Percentiles rank a stretch among this genome's conserved stretches.
Evolutionary conservation across 2,329 filamentous ascomycete species (phyloP).

Genomic region (Venturia oleaginea): DNA sequence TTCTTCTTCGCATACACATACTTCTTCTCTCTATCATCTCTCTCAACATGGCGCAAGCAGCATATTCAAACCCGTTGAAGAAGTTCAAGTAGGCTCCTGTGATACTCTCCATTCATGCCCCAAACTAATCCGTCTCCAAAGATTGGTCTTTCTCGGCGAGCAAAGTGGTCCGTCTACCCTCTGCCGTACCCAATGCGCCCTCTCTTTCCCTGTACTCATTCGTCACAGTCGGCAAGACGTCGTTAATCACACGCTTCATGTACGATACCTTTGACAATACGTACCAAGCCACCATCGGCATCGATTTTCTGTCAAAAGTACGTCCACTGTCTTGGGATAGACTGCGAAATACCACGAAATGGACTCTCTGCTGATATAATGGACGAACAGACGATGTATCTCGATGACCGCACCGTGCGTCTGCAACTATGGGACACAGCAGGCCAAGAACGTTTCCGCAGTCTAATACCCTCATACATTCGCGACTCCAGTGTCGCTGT

Average conservation of each 20-base stretch:
- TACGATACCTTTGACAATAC: constrained; percentile 99
- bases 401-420: constrained; percentile 94
- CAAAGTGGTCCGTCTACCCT: constrained; percentile 71
- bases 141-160: constrained; percentile 94
- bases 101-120: not conserved
- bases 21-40: not conserved
- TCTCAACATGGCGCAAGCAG: constrained; percentile 64
- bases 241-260: constrained; percentile 98
- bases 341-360: constrained; percentile 4
- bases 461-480: constrained; percentile 95
- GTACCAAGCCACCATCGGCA: constrained; percentile 98
- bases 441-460: constrained; percentile 94
- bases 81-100: constrained; percentile 77
- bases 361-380: constrained; percentile 7
- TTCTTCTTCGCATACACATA: not conserved
- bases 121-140: constrained; percentile 30
- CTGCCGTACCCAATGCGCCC: not conserved
- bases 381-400: constrained; percentile 78
- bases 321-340: constrained; percentile 17
- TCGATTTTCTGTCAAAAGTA: constrained; percentile 98
- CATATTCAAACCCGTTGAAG: constrained; percentile 97
- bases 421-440: constrained; percentile 98
- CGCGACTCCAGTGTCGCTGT: constrained; percentile 96
- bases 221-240: constrained; percentile 85
- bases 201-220: not conserved